Base-by-base conservation (phyloP, 78 protist species). In the Tieghemostelium lacteum region DNA sequence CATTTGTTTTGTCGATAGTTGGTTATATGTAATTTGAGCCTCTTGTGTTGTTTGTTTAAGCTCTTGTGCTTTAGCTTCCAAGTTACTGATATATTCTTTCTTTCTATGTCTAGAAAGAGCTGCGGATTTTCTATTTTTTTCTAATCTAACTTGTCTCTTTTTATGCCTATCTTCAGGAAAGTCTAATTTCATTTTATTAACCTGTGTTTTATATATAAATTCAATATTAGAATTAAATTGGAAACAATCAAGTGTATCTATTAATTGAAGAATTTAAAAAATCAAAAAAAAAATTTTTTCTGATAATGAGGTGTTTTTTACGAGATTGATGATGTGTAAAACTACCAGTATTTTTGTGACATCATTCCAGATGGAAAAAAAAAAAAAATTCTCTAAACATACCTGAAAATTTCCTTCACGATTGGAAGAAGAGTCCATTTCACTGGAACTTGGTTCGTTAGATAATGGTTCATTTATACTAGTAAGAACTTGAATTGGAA, bases 121-220 rank as follows among this genome's bases (percentile, higher is more conserved):
- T 16, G 91, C 91, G 2, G 91, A 83, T 70, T 83, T 73, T 29
- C 91, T 50, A 60, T 83, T 83, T 52, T 83, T 83, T 58, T 63
- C 19, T 16, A 83, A 58, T 34, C 91, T 69, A 1, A 83, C 91
- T 42, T 83, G 91, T 69, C 91, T 83, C 71, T 83, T 83, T 58
- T 83, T 83, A 31, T 31, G 40, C 40, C 54, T 52, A 34, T 74
- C 85, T 29, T 69, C 91, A 34, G 29, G 60, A 16, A 31, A 37
- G 42, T 67, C 75, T 33, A 67, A 37, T 42, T 67, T 67, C 75
- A 67, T 67, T 67, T 67, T 67, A 26, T 45, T 45, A 42, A 67
- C 29, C 75, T 67, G 2, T 37, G 17, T 28, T 60, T 60, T 60
- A n/a, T 28, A 10, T 28, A 26, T 28, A 33, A 20, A 33, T 63